Evolutionary conservation across 164 flowering plant genomes (phyloP).

Genomic region (Santalum album): DNA sequence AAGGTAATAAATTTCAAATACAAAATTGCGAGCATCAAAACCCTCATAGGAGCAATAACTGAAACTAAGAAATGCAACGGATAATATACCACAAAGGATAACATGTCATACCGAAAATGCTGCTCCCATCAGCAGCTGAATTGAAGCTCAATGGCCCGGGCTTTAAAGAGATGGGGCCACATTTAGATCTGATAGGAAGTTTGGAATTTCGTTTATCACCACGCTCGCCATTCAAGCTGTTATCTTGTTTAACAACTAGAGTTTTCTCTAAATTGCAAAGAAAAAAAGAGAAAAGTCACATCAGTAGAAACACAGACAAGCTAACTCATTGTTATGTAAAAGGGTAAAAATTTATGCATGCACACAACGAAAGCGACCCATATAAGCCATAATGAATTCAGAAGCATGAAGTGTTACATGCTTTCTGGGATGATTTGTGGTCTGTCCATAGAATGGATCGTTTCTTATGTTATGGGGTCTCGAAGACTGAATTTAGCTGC

Average conservation of each 20-base stretch:
- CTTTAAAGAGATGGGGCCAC: slow-evolving; percentile 44
- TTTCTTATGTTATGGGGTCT: too few relatives aligned
- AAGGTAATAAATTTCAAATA: neutral
- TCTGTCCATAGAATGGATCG: too few relatives aligned
- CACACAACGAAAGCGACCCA: too few relatives aligned
- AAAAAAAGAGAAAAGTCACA: neutral
- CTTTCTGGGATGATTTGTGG: too few relatives aligned
- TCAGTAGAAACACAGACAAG: neutral
- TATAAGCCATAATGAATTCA: too few relatives aligned
- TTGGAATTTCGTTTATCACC: slow-evolving; percentile 47
- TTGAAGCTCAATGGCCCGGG: slow-evolving; percentile 29
- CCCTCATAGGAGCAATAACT: neutral
- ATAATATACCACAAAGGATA: neutral
- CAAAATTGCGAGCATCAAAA: slow-evolving; percentile 2
- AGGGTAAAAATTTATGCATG: neutral
- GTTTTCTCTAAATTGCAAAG: slow-evolving; percentile 35
- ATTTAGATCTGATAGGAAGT: slow-evolving; percentile 37
- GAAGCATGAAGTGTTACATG: too few relatives aligned
- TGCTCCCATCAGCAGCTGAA: slow-evolving; percentile 50
- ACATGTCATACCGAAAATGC: slow-evolving; percentile 50
- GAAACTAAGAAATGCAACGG: neutral
- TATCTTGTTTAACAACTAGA: slow-evolving; percentile 41
- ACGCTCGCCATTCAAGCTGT: slow-evolving; percentile 37
- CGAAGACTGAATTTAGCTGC: too few relatives aligned
- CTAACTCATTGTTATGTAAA: neutral